These are phyloP conservation scores for Avena insularis DNA, from an alignment of 176 grass and related monocot genomes.

Conservation along the genomic window DNA sequence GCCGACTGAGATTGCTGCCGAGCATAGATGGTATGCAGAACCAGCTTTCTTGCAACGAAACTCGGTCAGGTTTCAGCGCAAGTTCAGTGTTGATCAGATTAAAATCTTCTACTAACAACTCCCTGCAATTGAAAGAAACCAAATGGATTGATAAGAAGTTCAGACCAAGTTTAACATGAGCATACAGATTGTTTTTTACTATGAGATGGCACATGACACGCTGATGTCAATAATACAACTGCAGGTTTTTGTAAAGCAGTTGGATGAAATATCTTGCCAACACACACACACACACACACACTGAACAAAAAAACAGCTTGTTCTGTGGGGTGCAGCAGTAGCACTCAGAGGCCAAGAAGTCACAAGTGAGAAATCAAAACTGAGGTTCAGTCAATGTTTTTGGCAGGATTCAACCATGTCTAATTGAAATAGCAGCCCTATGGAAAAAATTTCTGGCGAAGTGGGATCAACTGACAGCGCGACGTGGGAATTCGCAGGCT, in stretches of 20 bases:
- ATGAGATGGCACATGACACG: neutral
- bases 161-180: neutral
- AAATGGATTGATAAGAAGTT: conserved; percentile 24
- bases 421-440: neutral
- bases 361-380: conserved; percentile 17
- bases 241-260: neutral
- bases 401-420: conserved; percentile 2
- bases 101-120: conserved; percentile 3
- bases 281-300: conserved; percentile 16
- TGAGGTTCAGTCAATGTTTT: conserved; percentile 13
- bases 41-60: neutral
- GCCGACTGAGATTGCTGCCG: conserved; percentile 22
- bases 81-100: conserved; percentile 7
- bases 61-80: conserved; percentile 35
- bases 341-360: neutral
- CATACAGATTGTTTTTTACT: neutral
- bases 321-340: conserved; percentile 6
- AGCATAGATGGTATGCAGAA: conserved; percentile 25
- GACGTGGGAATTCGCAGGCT: conserved; percentile 43
- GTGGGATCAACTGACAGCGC: conserved; percentile 40
- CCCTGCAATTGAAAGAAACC: conserved; percentile 42
- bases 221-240: conserved; percentile 1
- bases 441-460: conserved; percentile 24
- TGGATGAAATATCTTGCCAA: conserved; percentile 15
- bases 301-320: conserved; percentile 14